Conservation (phyloP, 352 stramenopile species). For the Elongisporangium prolatum region DNA sequence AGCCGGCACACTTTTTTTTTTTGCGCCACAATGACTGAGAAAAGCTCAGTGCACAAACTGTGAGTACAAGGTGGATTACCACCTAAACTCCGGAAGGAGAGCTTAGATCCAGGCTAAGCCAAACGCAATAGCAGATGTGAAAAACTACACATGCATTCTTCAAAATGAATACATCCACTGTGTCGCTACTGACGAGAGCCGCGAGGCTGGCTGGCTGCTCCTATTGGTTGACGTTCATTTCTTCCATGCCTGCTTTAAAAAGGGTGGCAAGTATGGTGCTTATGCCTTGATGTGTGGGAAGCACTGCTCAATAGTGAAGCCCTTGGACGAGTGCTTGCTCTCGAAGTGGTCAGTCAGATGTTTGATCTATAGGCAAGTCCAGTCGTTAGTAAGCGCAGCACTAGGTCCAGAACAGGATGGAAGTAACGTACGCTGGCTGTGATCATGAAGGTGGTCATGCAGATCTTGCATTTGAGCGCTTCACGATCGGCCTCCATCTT, state of each 20-base stretch:
- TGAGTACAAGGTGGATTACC: too few species aligned
- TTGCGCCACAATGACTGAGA: too few species aligned
- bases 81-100: too few species aligned
- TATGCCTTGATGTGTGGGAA: slow-evolving; percentile 36
- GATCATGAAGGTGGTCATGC: slow-evolving; percentile 85
- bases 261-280: background rate
- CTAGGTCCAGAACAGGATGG: slow-evolving; percentile 2
- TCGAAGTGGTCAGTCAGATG: slow-evolving; percentile 79
- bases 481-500: slow-evolving; percentile 81
- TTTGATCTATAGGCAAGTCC: slow-evolving; percentile 26
- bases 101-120: too few species aligned
- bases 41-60: too few species aligned
- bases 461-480: slow-evolving; percentile 86
- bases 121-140: background rate
- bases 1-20: too few species aligned
- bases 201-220: background rate
- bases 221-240: background rate
- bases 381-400: slow-evolving; percentile 1
- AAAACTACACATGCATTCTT: background rate
- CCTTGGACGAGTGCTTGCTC: slow-evolving; percentile 77
- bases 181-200: background rate
- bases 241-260: background rate
- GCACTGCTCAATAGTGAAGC: slow-evolving; percentile 73
- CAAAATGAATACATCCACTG: background rate
- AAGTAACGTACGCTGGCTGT: slow-evolving; percentile 60